A percentile compares a stretch with the other conserved stretches of the same genome.
phyloP scores from a whole-genome alignment of 345 rosid species.

The Stellera chamaejasme region DNA sequence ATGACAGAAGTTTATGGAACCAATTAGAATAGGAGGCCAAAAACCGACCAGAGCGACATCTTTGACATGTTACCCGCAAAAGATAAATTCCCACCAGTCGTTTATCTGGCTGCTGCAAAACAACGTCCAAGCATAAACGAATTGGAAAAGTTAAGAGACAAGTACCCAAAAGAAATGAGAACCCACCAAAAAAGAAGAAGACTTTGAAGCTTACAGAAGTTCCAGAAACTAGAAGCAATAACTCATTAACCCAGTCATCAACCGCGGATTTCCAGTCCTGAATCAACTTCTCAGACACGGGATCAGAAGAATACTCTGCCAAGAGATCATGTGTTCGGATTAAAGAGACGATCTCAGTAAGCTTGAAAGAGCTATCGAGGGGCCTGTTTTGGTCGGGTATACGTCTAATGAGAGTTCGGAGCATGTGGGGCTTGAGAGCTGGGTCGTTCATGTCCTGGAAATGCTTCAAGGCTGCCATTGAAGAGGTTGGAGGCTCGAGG shows the following conservation, averaged over 20 bases:
- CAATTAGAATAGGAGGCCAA: constrained; percentile 47
- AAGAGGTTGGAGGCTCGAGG: not conserved
- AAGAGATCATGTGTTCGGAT: constrained; percentile 46
- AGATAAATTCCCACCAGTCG: constrained; percentile 75
- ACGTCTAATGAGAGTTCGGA: constrained; percentile 36
- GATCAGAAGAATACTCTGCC: constrained; percentile 28
- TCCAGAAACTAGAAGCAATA: constrained; percentile 36
- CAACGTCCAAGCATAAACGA: constrained; percentile 2
- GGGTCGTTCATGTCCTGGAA: constrained; percentile 40
- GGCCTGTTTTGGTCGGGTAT: constrained; percentile 60
- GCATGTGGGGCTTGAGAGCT: constrained; percentile 51
- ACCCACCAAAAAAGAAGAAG: constrained; percentile 1
- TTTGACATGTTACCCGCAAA: constrained; percentile 69
- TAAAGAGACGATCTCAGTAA: constrained; percentile 34
- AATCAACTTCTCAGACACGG: constrained; percentile 26
- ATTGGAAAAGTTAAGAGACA: not conserved
- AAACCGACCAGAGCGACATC: constrained; percentile 68
- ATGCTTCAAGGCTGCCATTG: constrained; percentile 38
- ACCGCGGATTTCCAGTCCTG: constrained; percentile 53
- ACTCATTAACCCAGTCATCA: constrained; percentile 56
- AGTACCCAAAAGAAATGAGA: not conserved
- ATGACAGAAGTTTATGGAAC: constrained; percentile 48
- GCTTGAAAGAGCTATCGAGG: constrained; percentile 21
- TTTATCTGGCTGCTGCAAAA: constrained; percentile 81
- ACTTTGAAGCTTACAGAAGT: constrained; percentile 32